These are phyloP conservation scores for Astrothelium macrocarpum DNA, from an alignment of 495 filamentous ascomycete species.

Conservation along the genomic window DNA sequence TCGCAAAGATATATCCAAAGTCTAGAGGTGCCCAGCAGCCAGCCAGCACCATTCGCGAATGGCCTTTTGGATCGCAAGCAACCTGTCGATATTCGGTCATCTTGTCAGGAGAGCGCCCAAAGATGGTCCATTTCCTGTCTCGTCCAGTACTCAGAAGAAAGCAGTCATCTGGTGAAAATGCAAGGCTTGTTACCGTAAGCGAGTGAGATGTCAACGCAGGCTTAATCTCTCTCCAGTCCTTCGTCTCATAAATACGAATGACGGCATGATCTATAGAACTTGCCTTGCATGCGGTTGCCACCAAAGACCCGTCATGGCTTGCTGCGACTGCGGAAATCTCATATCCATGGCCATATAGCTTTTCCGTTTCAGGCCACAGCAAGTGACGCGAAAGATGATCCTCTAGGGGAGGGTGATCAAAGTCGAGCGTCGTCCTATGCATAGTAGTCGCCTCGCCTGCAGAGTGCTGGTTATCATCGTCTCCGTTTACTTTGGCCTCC, in stretches of 20 bases:
- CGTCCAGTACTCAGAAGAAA: constrained; percentile 80
- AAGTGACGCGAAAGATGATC: constrained; percentile 83
- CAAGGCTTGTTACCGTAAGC: constrained; percentile 70
- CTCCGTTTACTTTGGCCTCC: constrained; percentile 11
- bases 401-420: constrained; percentile 70
- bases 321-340: constrained; percentile 88
- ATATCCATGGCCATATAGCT: constrained; percentile 97
- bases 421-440: constrained; percentile 35
- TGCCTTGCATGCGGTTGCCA: constrained; percentile 92
- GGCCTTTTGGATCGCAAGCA: constrained; percentile 67
- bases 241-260: constrained; percentile 80
- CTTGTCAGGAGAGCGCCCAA: constrained; percentile 39
- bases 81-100: constrained; percentile 42
- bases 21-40: constrained; percentile 55
- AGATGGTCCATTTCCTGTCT: constrained; percentile 85
- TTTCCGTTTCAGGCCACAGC: constrained; percentile 91
- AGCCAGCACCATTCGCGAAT: constrained; percentile 83
- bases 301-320: constrained; percentile 58
- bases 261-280: constrained; percentile 90
- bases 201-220: constrained; percentile 72
- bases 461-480: constrained; percentile 22
- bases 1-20: constrained; percentile 55
- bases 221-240: constrained; percentile 75
- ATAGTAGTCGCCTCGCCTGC: constrained; percentile 26
- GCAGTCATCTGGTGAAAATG: constrained; percentile 65